Evolutionary conservation across 805 yeast species (phyloP).

Genomic region (Ogataea saltuana): DNA sequence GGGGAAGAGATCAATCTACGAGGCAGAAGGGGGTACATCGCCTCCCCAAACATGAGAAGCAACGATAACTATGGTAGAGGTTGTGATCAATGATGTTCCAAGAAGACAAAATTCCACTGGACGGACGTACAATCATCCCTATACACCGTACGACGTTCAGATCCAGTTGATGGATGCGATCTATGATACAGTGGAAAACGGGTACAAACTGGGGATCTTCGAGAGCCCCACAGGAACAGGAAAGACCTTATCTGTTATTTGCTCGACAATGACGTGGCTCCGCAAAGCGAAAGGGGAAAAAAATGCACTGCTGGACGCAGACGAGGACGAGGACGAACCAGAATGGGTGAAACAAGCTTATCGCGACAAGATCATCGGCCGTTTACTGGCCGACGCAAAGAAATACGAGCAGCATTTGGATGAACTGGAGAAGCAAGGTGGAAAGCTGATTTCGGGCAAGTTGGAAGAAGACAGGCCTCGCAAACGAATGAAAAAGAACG

Average conservation of each 20-base stretch:
- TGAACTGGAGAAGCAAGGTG: constrained; percentile 33
- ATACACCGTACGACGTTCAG: constrained; percentile 77
- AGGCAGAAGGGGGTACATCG: neutral
- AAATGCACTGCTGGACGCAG: constrained; percentile 34
- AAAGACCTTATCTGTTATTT: constrained; percentile 82
- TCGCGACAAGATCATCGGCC: constrained; percentile 35
- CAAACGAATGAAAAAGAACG: constrained; percentile 6
- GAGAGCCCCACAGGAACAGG: constrained; percentile 98
- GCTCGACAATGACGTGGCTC: constrained; percentile 84
- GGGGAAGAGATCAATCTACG: neutral
- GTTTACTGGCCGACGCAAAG: constrained; percentile 30
- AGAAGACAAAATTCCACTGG: constrained; percentile 1
- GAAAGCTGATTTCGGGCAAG: constrained; percentile 23
- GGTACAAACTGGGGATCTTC: constrained; percentile 71
- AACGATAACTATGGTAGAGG: constrained; percentile 22
- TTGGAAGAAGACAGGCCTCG: constrained; percentile 21
- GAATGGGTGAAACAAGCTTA: constrained; percentile 39
- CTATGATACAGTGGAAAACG: constrained; percentile 56
- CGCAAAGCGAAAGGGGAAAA: constrained; percentile 37
- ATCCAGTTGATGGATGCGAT: constrained; percentile 71
- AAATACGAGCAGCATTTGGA: constrained; percentile 46
- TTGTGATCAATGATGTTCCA: constrained; percentile 18
- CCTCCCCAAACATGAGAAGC: no score
- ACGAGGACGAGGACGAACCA: constrained; percentile 45
- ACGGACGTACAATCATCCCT: constrained; percentile 74